phyloP scores from a whole-genome alignment of 2,329 filamentous ascomycete genomes.

The Didymellaceae sp. region DNA sequence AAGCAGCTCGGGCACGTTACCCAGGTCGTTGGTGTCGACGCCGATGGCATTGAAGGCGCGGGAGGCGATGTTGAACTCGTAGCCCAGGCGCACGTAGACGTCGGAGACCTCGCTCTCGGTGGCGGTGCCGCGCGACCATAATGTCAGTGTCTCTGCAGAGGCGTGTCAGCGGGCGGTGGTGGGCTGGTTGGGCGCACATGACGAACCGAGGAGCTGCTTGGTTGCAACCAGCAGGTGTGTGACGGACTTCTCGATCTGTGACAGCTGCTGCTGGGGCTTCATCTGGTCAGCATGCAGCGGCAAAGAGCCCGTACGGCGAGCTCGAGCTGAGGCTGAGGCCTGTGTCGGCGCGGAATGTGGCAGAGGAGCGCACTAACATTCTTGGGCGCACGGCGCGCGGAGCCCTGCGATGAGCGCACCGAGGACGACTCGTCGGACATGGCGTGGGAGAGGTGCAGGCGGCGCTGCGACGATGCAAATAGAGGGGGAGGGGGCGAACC shows the following conservation, averaged over 20 bases:
- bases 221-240: slow-evolving; percentile 91
- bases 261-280: slow-evolving; percentile 77
- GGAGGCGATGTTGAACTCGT: slow-evolving; percentile 99
- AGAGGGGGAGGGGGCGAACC: slow-evolving; percentile 9
- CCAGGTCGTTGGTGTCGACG: slow-evolving; percentile 91
- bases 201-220: slow-evolving; percentile 78
- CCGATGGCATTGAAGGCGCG: slow-evolving; percentile 96
- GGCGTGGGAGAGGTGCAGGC: slow-evolving; percentile 21
- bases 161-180: slow-evolving; percentile 16
- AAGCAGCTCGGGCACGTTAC: slow-evolving; percentile 90
- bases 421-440: slow-evolving; percentile 37
- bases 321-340: too few species aligned
- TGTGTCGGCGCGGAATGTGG: background rate
- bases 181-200: slow-evolving; percentile 9
- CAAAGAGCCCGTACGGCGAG: background rate
- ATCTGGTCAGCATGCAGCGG: slow-evolving; percentile 12
- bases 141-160: slow-evolving; percentile 79
- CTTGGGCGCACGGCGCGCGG: slow-evolving; percentile 51
- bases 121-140: slow-evolving; percentile 93
- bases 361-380: slow-evolving; percentile 40
- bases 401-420: slow-evolving; percentile 51
- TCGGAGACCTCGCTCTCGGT: slow-evolving; percentile 96
- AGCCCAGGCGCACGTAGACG: slow-evolving; percentile 95
- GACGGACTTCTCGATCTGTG: slow-evolving; percentile 98
- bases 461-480: slow-evolving; percentile 21